A percentile compares a stretch with the other conserved stretches of the same genome.
Evolutionary conservation across 148 eudicot genomes (phyloP).

Genomic region (Oxyria digyna): DNA sequence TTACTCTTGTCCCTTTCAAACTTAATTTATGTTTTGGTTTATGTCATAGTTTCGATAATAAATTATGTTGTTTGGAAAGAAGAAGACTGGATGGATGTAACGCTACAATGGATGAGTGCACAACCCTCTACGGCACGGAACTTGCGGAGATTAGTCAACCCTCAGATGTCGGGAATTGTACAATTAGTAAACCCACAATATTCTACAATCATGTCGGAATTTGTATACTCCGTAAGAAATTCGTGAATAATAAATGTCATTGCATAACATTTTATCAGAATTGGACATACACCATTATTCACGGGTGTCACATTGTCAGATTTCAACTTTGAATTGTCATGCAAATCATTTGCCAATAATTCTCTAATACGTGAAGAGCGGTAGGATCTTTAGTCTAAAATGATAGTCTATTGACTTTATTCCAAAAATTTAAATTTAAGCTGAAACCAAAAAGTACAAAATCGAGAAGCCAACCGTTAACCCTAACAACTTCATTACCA

Average conservation of each 20-base stretch:
- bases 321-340: too few species aligned
- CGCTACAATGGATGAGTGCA: slow-evolving; percentile 15
- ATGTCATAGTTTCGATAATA: background rate
- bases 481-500: slow-evolving; percentile 6
- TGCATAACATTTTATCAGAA: background rate
- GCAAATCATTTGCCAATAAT: too few species aligned
- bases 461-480: slow-evolving; percentile 13
- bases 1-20: background rate
- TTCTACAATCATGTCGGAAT: background rate
- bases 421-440: background rate
- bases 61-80: background rate
- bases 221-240: too few species aligned
- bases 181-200: background rate
- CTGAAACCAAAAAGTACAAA: background rate
- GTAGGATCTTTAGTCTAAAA: too few species aligned
- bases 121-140: slow-evolving; percentile 41
- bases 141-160: slow-evolving; percentile 8
- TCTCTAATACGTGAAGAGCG: too few species aligned
- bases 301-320: too few species aligned
- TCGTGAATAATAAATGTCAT: too few species aligned
- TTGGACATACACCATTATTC: too few species aligned
- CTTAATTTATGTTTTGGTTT: background rate
- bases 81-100: slow-evolving; percentile 1
- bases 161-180: background rate
- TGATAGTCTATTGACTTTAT: background rate